Conservation (phyloP, 1,139 yeast species). For the Taphrina flavorubra region DNA sequence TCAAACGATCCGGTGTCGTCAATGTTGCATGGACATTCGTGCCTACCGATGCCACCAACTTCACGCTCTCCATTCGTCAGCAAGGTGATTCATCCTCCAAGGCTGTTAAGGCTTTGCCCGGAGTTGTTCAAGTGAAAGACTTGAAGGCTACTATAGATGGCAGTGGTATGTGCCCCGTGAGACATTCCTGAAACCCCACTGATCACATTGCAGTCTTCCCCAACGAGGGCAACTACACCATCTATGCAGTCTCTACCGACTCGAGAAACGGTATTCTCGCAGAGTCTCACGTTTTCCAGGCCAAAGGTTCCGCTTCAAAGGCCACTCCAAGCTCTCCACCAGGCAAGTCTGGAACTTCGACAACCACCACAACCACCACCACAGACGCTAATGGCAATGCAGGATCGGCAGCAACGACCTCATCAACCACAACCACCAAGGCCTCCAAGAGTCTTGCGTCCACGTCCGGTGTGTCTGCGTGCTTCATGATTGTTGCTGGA, state of each 20-base stretch:
- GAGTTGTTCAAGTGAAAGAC: neutral
- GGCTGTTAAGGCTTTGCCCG: conserved; percentile 1
- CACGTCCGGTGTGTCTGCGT: neutral
- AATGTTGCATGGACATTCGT: conserved; percentile 22
- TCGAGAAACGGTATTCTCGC: conserved; percentile 6
- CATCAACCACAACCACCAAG: conserved; percentile 1
- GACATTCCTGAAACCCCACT: neutral
- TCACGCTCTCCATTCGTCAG: conserved; percentile 1
- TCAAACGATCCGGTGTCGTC: neutral
- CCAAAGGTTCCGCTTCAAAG: conserved; percentile 3
- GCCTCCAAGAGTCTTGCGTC: conserved; percentile 2
- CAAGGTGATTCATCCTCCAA: neutral
- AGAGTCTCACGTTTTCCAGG: conserved; percentile 12
- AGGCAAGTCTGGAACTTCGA: conserved; percentile 6
- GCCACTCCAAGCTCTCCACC: neutral
- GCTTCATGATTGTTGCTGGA: neutral
- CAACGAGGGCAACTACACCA: conserved; percentile 11
- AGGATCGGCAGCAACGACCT: neutral
- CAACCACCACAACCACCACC: neutral
- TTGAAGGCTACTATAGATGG: conserved; percentile 9
- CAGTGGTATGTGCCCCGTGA: neutral
- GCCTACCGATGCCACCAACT: conserved; percentile 6
- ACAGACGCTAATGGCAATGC: too few relatives aligned
- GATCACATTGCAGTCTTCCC: neutral
- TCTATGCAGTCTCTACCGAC: conserved; percentile 17